Evolutionary conservation across 345 rosid species (phyloP), one percentile per base, ranked within the genome.

Genomic region (Reutealis trisperma): DNA sequence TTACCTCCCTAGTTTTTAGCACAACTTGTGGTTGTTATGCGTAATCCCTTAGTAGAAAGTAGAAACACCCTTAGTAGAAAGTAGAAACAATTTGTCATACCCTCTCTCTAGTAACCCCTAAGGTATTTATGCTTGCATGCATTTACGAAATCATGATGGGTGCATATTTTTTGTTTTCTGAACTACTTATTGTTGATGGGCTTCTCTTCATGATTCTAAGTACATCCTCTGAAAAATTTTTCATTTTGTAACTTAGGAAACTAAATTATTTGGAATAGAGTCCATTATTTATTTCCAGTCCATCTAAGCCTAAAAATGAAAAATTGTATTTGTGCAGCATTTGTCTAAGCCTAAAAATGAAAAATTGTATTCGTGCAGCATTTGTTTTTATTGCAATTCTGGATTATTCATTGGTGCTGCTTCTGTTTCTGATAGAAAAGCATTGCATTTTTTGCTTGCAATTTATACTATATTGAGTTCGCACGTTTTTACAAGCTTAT

Each of bases 381-480:
- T 44, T 44, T 44, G 6, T 44, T 44, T 44, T 44, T 44, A 5
- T 44, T 44, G 10, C 10, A 44, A 44, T 63, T 32, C 67, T 63
- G 21, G 1, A 63, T 63, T 14, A 63, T 27, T 15, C 34, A 63
- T 11, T 18, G 12, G 22, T 63, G 19, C 21, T 34, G 9, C 67
- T 30, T 63, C 47, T n/a, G 16, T 63, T 30, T 30, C 21, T 37
- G 47, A 63, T 63, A 6, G 67, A 21, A 32, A 63, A 16, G 19
- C 67, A 61, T 62, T 62, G 66, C 66, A 63, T 47, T 63, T 30
- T 15, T 24, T 61, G 12, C 65, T 61, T 61, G 16, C 65, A 27
- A 61, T 47, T 61, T 11, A 37, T 61, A 61, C 6, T 24, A 24
- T 11, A 61, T 61, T 61, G 41, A 30, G 32, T 24, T 61, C 12